These are phyloP conservation scores for Colletotrichum somersetense DNA, from an alignment of 2,329 filamentous ascomycete genomes.

Conservation along the genomic window DNA sequence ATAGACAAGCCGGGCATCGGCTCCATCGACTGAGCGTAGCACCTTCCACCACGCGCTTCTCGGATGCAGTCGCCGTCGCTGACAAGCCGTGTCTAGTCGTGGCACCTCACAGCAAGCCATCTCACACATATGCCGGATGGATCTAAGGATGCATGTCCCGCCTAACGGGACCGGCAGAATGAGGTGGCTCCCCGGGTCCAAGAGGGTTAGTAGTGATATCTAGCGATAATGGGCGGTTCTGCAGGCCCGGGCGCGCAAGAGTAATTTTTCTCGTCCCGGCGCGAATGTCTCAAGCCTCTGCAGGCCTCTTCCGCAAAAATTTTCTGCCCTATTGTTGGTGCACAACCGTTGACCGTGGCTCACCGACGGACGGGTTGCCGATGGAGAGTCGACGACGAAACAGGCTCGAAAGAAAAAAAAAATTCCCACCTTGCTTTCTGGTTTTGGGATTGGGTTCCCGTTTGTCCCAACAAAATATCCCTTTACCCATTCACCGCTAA, in stretches of 20 bases:
- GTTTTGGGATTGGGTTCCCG: background rate
- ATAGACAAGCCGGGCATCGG: background rate
- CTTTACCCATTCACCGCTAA: constrained; percentile 32
- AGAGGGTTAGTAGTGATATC: constrained; percentile 6
- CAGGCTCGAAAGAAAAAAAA: background rate
- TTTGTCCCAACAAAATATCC: constrained; percentile 33
- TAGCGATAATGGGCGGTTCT: constrained; percentile 25
- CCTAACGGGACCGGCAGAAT: constrained; percentile 35
- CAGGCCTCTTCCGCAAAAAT: background rate
- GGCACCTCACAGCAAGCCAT: constrained; percentile 39
- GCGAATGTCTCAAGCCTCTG: constrained; percentile 12
- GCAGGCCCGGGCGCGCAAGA: constrained; percentile 14
- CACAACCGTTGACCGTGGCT: constrained; percentile 6
- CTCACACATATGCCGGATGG: constrained; percentile 24
- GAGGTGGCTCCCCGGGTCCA: constrained; percentile 32
- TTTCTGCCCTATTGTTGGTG: constrained; percentile 5
- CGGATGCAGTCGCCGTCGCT: constrained; percentile 21
- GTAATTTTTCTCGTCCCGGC: background rate
- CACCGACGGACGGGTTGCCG: constrained; percentile 1
- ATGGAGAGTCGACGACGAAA: background rate
- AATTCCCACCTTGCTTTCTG: background rate
- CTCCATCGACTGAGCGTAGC: constrained; percentile 18
- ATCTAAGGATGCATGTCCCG: constrained; percentile 28
- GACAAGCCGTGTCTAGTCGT: constrained; percentile 35
- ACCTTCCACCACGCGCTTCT: constrained; percentile 28